phyloP scores from a whole-genome alignment of 1,284 basidiomycete genomes.

The Agaricales sp. region DNA sequence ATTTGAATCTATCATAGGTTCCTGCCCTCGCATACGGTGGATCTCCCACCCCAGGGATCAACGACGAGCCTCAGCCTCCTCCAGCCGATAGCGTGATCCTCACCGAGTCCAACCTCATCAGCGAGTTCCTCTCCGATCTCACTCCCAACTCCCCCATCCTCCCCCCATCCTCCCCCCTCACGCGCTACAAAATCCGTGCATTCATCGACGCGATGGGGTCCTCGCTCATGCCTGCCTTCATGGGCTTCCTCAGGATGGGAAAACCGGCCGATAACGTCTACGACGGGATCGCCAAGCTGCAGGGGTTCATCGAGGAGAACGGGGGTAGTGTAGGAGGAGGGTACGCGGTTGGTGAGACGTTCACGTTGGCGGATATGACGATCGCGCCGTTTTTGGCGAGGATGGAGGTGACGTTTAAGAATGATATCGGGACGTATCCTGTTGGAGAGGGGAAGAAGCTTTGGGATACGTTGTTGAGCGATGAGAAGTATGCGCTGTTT shows the following conservation, averaged over 20 bases:
- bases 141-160: not conserved
- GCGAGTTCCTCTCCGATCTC: not conserved
- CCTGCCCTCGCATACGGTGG: not conserved
- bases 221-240: not conserved
- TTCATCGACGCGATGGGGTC: not conserved
- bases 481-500: not conserved
- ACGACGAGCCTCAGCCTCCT: not conserved
- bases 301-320: not conserved
- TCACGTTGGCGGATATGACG: not conserved
- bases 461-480: not conserved
- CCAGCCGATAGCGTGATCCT: not conserved
- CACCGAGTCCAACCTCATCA: not conserved
- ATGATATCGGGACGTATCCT: not conserved
- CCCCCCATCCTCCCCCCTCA: not conserved
- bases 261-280: not conserved
- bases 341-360: not conserved
- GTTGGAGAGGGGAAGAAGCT: not conserved
- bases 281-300: not conserved
- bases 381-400: not conserved
- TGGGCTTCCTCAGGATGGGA: not conserved
- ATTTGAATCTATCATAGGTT: not conserved
- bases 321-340: not conserved
- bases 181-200: not conserved
- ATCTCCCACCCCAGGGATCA: not conserved
- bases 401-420: not conserved